Evolutionary conservation across 257 asterid genomes (phyloP).

Genomic region (Parsonsia alboflavescens): DNA sequence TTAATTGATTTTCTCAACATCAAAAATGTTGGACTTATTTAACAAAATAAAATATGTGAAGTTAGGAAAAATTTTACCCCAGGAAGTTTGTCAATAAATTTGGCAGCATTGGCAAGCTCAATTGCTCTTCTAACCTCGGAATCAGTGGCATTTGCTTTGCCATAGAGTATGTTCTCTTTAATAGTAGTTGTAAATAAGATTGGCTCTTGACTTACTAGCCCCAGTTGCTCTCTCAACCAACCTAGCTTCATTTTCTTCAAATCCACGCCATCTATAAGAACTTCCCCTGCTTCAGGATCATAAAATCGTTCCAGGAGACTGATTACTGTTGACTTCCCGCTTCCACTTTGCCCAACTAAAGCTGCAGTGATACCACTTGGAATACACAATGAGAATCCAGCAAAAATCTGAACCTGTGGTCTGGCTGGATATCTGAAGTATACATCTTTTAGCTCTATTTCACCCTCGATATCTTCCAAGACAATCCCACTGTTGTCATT

Average conservation of each 20-base stretch:
- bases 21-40: not conserved
- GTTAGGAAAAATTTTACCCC: slow-evolving; percentile 21
- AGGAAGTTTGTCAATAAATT: slow-evolving; percentile 65
- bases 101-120: slow-evolving; percentile 77
- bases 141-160: slow-evolving; percentile 59
- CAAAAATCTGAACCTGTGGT: slow-evolving; percentile 65
- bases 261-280: slow-evolving; percentile 52
- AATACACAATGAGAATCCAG: slow-evolving; percentile 48
- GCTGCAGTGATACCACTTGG: slow-evolving; percentile 55
- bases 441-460: slow-evolving; percentile 57
- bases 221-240: slow-evolving; percentile 58
- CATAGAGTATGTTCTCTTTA: slow-evolving; percentile 54
- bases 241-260: slow-evolving; percentile 38
- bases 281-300: slow-evolving; percentile 60
- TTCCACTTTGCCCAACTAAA: slow-evolving; percentile 81
- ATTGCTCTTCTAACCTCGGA: slow-evolving; percentile 59
- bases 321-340: slow-evolving; percentile 73
- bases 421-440: slow-evolving; percentile 65
- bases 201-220: slow-evolving; percentile 81
- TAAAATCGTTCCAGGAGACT: slow-evolving; percentile 68
- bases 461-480: slow-evolving; percentile 52
- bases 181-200: slow-evolving; percentile 48
- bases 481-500: slow-evolving; percentile 37
- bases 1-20: not conserved
- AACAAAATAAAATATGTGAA: not conserved